A percentile compares a stretch with the other conserved stretches of the same genome.
These are phyloP conservation scores for Mycena indigotica DNA, from an alignment of 768 basidiomycete genomes.

Conservation along the genomic window DNA sequence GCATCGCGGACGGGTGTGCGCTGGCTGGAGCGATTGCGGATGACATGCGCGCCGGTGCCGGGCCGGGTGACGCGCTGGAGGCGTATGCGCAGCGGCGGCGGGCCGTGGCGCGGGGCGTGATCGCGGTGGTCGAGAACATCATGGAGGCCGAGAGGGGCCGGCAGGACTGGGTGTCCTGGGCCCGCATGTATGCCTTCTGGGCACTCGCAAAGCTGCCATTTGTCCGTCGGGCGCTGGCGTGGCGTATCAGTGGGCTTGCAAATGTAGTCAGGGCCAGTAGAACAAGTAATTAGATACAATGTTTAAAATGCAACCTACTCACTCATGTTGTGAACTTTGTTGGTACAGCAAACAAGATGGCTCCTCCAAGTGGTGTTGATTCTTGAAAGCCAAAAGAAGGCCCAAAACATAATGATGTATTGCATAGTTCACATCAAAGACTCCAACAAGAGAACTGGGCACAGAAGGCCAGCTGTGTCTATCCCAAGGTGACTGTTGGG, in stretches of 20 bases:
- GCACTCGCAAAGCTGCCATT: neutral
- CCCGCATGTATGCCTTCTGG: neutral
- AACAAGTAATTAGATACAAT: too few species aligned
- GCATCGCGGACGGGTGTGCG: neutral
- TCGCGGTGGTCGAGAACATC: neutral
- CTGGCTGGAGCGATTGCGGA: neutral
- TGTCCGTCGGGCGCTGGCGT: neutral
- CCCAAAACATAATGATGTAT: too few species aligned
- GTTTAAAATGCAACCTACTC: too few species aligned
- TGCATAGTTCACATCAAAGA: too few species aligned
- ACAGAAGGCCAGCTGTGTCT: too few species aligned
- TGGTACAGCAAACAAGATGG: too few species aligned
- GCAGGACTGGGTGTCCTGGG: neutral
- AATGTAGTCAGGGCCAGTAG: too few species aligned
- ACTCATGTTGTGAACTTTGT: too few species aligned
- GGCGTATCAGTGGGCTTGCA: neutral
- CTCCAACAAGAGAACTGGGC: too few species aligned
- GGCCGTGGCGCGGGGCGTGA: neutral
- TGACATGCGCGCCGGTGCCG: neutral
- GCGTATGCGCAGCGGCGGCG: neutral
- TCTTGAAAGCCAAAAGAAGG: too few species aligned
- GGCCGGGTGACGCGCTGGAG: neutral
- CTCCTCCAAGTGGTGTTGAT: too few species aligned
- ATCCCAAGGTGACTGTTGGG: too few species aligned
- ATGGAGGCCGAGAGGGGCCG: neutral